These are phyloP conservation scores for Panaeolus papilionaceus DNA, from an alignment of 768 basidiomycete species.

Conservation along the genomic window DNA sequence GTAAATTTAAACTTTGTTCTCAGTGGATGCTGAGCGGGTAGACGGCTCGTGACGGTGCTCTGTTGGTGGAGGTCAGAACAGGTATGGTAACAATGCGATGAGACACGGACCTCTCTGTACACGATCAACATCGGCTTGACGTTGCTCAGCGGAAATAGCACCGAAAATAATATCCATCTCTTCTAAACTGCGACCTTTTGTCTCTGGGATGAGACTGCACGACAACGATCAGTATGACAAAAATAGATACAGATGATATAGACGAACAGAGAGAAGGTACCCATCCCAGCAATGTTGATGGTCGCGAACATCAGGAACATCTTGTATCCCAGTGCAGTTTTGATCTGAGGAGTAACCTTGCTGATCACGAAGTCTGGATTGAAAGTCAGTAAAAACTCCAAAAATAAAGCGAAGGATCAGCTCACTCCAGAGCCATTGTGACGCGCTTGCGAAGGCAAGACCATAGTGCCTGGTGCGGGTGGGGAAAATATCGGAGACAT, in stretches of 20 bases:
- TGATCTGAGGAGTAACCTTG: conserved; percentile 72
- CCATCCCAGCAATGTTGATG: conserved; percentile 77
- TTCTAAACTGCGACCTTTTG: conserved; percentile 62
- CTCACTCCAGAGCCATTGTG: conserved; percentile 86
- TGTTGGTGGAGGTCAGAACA: not conserved
- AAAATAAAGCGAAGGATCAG: conserved; percentile 16
- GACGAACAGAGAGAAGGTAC: conserved; percentile 65
- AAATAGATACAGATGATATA: not conserved
- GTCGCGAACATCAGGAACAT: conserved; percentile 80
- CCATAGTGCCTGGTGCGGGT: conserved; percentile 86
- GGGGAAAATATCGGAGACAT: conserved; percentile 86
- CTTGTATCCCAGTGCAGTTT: conserved; percentile 69
- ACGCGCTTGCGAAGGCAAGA: conserved; percentile 72
- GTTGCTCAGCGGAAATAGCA: conserved; percentile 57
- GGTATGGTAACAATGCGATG: not conserved
- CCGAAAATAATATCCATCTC: conserved; percentile 65
- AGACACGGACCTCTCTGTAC: conserved; percentile 42
- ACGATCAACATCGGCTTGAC: conserved; percentile 56
- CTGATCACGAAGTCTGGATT: conserved; percentile 72
- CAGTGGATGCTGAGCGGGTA: not conserved
- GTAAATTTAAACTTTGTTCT: not conserved
- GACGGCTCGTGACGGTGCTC: not conserved
- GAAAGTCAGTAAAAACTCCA: not conserved
- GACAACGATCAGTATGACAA: not conserved
- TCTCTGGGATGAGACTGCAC: conserved; percentile 62